A percentile compares a stretch with the other conserved stretches of the same genome.
Evolutionary conservation across 2,329 filamentous ascomycete species (phyloP).

Genomic region (Diaporthe sp.): DNA sequence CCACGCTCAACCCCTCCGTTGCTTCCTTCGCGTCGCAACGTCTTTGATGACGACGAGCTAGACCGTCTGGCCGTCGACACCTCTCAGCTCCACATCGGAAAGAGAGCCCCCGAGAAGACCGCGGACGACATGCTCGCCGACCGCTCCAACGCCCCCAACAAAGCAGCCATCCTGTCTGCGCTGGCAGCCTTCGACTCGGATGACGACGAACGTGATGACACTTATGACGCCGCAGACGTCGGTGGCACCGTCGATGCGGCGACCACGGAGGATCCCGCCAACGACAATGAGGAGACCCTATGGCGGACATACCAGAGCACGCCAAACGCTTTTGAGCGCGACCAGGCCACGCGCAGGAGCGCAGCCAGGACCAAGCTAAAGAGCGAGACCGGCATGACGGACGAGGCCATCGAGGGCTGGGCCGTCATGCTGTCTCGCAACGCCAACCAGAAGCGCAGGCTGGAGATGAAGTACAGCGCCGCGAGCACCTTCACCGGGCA

Average conservation of each 20-base stretch:
- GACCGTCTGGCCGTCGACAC: conserved; percentile 77
- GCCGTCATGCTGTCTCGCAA: conserved; percentile 86
- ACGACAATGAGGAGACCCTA: conserved; percentile 77
- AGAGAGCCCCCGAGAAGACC: conserved; percentile 72
- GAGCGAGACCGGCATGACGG: conserved; percentile 87
- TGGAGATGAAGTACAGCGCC: conserved; percentile 78
- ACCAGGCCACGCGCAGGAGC: conserved; percentile 77
- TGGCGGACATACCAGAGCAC: conserved; percentile 79
- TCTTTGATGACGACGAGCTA: conserved; percentile 86
- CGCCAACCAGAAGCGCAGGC: conserved; percentile 73
- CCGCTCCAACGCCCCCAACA: conserved; percentile 75
- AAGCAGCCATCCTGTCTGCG: conserved; percentile 89
- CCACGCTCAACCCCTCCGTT: conserved; percentile 72
- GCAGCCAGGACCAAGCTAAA: conserved; percentile 75
- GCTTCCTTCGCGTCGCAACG: conserved; percentile 74
- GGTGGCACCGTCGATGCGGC: conserved; percentile 86
- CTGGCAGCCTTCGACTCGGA: conserved; percentile 92
- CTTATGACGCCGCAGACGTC: conserved; percentile 93
- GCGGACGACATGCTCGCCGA: conserved; percentile 82
- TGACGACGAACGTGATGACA: conserved; percentile 97
- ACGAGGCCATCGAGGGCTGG: conserved; percentile 96
- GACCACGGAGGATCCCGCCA: conserved; percentile 53
- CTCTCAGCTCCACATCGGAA: conserved; percentile 83
- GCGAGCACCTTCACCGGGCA: conserved; percentile 69
- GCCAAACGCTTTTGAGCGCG: conserved; percentile 77